These are phyloP conservation scores for Colletotrichum tofieldiae DNA, from an alignment of 2,329 filamentous ascomycete species.

Conservation along the genomic window DNA sequence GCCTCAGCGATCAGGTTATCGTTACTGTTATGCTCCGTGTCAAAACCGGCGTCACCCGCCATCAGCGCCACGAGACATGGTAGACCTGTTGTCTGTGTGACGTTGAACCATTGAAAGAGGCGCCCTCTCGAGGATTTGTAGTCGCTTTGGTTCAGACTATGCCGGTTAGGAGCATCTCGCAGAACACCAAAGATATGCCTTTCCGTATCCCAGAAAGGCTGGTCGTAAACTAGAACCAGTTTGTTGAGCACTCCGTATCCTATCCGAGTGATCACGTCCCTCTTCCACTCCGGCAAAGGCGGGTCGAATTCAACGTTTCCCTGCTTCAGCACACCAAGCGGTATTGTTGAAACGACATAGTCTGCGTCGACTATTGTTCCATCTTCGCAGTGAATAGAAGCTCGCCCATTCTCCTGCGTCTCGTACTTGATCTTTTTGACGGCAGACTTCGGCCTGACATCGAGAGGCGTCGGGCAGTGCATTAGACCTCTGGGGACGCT, in stretches of 20 bases:
- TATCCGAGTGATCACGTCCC: conserved; percentile 83
- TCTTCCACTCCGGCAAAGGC: conserved; percentile 89
- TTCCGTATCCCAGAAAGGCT: conserved; percentile 90
- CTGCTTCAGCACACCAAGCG: conserved; percentile 93
- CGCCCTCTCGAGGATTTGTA: conserved; percentile 87
- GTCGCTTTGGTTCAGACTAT: conserved; percentile 84
- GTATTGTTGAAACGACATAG: conserved; percentile 90
- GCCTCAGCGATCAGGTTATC: conserved; percentile 85
- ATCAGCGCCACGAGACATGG: conserved; percentile 93
- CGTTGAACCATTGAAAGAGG: conserved; percentile 99
- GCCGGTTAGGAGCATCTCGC: conserved; percentile 77
- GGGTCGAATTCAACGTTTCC: conserved; percentile 88
- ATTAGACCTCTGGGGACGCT: conserved; percentile 91
- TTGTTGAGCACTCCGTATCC: conserved; percentile 98
- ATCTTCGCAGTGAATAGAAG: conserved; percentile 79
- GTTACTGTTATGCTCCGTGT: conserved; percentile 85
- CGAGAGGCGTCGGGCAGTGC: conserved; percentile 81
- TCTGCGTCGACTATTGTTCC: conserved; percentile 87
- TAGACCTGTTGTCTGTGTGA: conserved; percentile 88
- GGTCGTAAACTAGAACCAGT: conserved; percentile 89
- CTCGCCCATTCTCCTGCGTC: conserved; percentile 53
- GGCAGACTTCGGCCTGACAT: conserved; percentile 81
- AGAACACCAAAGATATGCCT: conserved; percentile 96
- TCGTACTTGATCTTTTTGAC: conserved; percentile 82
- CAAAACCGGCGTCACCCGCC: conserved; percentile 94